Evolutionary conservation across 805 yeast species (phyloP), one percentile per base, ranked within the genome.

Genomic region (Wickerhamiella dianesei): DNA sequence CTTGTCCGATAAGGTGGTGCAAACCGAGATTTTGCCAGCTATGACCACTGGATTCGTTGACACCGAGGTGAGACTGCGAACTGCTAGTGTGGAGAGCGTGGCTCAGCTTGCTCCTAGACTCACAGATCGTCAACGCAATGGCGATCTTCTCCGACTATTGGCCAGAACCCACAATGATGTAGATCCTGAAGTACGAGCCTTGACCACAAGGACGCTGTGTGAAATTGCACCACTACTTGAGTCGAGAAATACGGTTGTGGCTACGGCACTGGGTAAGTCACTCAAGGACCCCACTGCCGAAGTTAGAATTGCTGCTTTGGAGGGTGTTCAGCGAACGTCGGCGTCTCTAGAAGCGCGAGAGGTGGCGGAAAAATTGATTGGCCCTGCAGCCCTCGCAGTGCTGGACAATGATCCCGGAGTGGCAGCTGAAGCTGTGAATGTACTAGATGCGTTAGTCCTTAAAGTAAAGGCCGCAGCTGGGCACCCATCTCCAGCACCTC

Each of bases 191-290:
- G 80, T 86, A 25, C 66, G 95, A 54, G 82, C 85, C 3, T 82
- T 81, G 56, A 83, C 94, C 0, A 74, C 85, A 14, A 69, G 81
- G 18, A 71, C 83, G 40, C 71, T 86, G 32, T 77, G 82, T 37
- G 75, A 76, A 46, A 76, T 86, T 41, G 79, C 92, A 0, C 61
- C 70, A 29, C 64, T 69, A 49, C 72, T 86, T 54, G 77, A 77
- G 68, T 65, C 68, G 1, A 71, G 88, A 48, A 71, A 84, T 8
- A 79, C 77, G 19, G 95, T 92, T 2, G 66, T 92, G 43, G 78
- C 86, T 2, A 86, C 96, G 1, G 97, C 96, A 0, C 81, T 83
- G 55, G 75, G 84, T 2, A 80, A 87, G 56, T 82, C 94, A 0
- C 69, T 89, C 41, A 79, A 79, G 56, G 98, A 89, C 62, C 73